Evolutionary conservation across 2,329 filamentous ascomycete species (phyloP).

Genomic region (Myriosclerotinia curreyana): DNA sequence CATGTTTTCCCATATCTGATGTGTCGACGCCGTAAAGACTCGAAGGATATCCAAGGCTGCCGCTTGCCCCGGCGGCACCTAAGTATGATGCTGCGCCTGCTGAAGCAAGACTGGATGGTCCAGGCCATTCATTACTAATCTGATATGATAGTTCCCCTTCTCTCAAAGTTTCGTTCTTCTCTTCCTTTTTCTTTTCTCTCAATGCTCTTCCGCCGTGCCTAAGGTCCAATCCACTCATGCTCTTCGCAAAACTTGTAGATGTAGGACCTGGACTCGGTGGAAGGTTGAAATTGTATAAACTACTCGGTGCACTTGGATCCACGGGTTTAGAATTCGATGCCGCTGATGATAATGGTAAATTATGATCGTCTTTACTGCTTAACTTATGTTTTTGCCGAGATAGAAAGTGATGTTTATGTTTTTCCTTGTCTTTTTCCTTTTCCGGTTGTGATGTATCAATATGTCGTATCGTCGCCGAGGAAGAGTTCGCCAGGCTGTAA

Average conservation of each 20-base stretch:
- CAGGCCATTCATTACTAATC: constrained; percentile 47
- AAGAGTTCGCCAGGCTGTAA: constrained; percentile 73
- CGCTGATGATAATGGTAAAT: constrained; percentile 70
- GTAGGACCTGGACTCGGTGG: constrained; percentile 68
- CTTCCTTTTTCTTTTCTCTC: constrained; percentile 77
- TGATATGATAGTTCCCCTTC: constrained; percentile 39
- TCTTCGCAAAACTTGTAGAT: constrained; percentile 69
- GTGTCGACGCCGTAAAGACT: constrained; percentile 50
- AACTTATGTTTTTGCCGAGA: constrained; percentile 77
- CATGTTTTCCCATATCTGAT: constrained; percentile 56
- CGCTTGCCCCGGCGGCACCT: constrained; percentile 23
- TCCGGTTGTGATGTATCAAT: constrained; percentile 48
- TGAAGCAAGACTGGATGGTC: constrained; percentile 51
- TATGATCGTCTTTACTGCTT: constrained; percentile 67
- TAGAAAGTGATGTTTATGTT: constrained; percentile 76
- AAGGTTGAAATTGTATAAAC: constrained; percentile 74
- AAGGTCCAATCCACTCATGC: constrained; percentile 75
- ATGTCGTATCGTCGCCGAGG: constrained; percentile 72
- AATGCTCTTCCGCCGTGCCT: constrained; percentile 73
- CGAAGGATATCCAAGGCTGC: constrained; percentile 33
- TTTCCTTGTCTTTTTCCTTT: constrained; percentile 59
- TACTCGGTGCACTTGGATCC: constrained; percentile 71
- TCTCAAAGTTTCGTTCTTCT: constrained; percentile 47
- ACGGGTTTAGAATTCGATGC: constrained; percentile 73
- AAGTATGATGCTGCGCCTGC: constrained; percentile 43